phyloP scores from a whole-genome alignment of 2,329 filamentous ascomycete genomes.

The Colletotrichum lentis region DNA sequence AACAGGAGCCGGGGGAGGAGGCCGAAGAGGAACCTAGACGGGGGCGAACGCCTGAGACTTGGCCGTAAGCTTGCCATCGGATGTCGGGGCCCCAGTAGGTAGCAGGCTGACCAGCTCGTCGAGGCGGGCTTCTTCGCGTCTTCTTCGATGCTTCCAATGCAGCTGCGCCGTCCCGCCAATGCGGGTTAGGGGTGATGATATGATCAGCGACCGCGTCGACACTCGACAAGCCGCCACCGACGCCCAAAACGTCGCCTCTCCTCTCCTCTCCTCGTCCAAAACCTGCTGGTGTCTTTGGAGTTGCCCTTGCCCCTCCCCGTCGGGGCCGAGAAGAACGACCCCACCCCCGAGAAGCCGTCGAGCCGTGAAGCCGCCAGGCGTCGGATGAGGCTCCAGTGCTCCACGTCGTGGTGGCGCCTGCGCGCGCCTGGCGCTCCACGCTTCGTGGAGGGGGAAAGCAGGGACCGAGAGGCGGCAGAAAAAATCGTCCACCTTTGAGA shows the following conservation, averaged over 20 bases:
- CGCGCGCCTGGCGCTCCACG: conserved; percentile 5
- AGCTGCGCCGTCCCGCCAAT: conserved; percentile 18
- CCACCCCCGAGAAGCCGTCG: conserved; percentile 17
- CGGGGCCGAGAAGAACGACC: conserved; percentile 8
- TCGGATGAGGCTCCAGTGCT: conserved; percentile 24
- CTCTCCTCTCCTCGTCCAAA: neutral
- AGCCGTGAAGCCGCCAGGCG: conserved; percentile 18
- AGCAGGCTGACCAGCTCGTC: neutral
- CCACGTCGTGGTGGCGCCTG: conserved; percentile 18
- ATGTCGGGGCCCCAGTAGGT: neutral
- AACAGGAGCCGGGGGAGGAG: conserved; percentile 1
- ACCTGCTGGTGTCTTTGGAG: neutral
- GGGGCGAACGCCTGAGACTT: neutral
- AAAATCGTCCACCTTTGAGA: conserved; percentile 21
- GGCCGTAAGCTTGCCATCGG: neutral
- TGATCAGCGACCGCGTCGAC: neutral
- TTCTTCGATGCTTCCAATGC: conserved; percentile 35
- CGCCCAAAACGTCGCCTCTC: neutral
- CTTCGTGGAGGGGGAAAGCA: conserved; percentile 7
- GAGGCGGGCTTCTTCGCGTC: conserved; percentile 22
- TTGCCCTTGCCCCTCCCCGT: conserved; percentile 3
- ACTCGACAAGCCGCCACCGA: neutral
- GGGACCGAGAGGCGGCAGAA: conserved; percentile 16
- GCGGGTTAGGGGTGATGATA: conserved; percentile 11
- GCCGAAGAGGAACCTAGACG: too few relatives aligned